A percentile compares a stretch with the other conserved stretches of the same genome.
phyloP scores from a whole-genome alignment of 495 filamentous ascomycete species.

The Recurvomyces mirabilis region DNA sequence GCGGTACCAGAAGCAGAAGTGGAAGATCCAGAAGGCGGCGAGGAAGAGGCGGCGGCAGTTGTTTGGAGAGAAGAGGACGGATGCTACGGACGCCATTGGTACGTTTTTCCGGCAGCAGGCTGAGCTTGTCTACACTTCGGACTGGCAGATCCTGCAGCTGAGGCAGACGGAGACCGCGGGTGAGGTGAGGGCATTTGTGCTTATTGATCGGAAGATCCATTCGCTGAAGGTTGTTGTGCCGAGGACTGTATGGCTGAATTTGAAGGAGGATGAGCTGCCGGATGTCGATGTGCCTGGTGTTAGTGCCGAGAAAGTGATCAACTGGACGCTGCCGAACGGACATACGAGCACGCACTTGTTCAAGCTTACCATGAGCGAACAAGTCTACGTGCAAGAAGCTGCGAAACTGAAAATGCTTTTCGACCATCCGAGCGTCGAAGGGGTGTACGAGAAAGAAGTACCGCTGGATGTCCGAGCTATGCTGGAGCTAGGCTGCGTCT shows the following conservation, averaged over 20 bases:
- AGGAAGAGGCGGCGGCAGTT: slow-evolving; percentile 76
- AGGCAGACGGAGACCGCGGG: slow-evolving; percentile 68
- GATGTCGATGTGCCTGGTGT: slow-evolving; percentile 83
- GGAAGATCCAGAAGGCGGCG: slow-evolving; percentile 95
- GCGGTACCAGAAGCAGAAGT: slow-evolving; percentile 95
- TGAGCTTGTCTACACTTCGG: slow-evolving; percentile 74
- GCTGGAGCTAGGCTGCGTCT: slow-evolving; percentile 80
- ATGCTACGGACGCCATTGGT: slow-evolving; percentile 61
- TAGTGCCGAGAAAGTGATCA: slow-evolving; percentile 72
- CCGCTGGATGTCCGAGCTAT: slow-evolving; percentile 74
- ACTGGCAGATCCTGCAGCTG: slow-evolving; percentile 90
- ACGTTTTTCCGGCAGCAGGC: slow-evolving; percentile 85
- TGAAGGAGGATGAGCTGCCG: slow-evolving; percentile 75
- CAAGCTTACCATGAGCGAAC: slow-evolving; percentile 81
- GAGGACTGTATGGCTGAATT: slow-evolving; percentile 79
- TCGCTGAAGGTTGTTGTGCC: slow-evolving; percentile 79
- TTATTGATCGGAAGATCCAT: slow-evolving; percentile 89
- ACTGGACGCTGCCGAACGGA: slow-evolving; percentile 85
- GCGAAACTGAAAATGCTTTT: slow-evolving; percentile 72
- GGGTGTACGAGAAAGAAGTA: slow-evolving; percentile 89
- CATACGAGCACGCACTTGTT: slow-evolving; percentile 90
- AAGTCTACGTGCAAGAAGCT: slow-evolving; percentile 69
- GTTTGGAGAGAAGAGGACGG: slow-evolving; percentile 73
- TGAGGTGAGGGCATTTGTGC: slow-evolving; percentile 74
- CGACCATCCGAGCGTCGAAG: slow-evolving; percentile 88